phyloP scores from a whole-genome alignment of 192 early-diverging fungal species.

The Coemansia sp. region DNA sequence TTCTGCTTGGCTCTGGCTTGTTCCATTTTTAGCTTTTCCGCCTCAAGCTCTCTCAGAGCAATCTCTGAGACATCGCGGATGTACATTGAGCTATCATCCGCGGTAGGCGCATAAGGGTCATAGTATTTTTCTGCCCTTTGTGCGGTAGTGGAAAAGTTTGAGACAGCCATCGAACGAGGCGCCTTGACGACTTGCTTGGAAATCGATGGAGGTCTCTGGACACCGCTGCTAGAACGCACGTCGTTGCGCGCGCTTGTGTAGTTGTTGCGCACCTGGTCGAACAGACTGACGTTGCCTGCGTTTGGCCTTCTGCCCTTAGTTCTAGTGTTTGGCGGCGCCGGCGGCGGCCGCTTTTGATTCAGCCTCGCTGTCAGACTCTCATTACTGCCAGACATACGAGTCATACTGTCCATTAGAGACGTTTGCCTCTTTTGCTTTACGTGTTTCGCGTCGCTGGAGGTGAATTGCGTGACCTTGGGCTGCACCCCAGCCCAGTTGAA shows the following conservation, averaged over 20 bases:
- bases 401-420: constrained; percentile 32
- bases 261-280: constrained; percentile 27
- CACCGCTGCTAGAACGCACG: background rate
- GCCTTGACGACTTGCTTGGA: constrained; percentile 36
- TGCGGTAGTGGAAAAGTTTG: background rate
- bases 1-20: background rate
- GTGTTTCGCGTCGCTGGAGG: constrained; percentile 8
- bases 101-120: constrained; percentile 5
- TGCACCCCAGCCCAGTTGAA: background rate
- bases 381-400: background rate
- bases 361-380: constrained; percentile 13
- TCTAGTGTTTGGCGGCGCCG: background rate
- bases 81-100: constrained; percentile 1
- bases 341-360: background rate
- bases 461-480: constrained; percentile 17
- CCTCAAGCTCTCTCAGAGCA: constrained; percentile 21
- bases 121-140: background rate
- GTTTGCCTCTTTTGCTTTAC: constrained; percentile 23
- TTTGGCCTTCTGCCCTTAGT: background rate
- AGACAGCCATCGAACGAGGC: constrained; percentile 35
- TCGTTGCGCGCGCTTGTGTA: constrained; percentile 21
- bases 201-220: background rate
- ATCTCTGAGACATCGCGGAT: constrained; percentile 28
- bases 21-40: background rate
- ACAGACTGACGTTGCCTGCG: background rate